Conservation (phyloP, 495 filamentous ascomycete genomes). For the Hyaloscypha variabilis region DNA sequence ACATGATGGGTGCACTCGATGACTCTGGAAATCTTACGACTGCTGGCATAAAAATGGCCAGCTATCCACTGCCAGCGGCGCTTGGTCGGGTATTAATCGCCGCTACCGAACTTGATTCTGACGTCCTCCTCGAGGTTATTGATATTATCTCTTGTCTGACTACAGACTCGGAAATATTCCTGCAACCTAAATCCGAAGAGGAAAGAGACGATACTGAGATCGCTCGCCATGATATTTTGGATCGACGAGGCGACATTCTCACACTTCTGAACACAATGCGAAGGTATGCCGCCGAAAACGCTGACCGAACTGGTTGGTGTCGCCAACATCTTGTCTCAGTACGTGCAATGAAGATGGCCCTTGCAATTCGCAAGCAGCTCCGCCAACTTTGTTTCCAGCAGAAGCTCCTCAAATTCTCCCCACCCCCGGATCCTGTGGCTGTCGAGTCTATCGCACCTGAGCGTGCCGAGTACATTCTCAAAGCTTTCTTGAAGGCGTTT, state of each 20-base stretch:
- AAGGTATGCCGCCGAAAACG: slow-evolving; percentile 72
- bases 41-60: slow-evolving; percentile 75
- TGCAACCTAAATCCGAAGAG: slow-evolving; percentile 80
- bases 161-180: slow-evolving; percentile 82
- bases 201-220: slow-evolving; percentile 74
- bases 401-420: slow-evolving; percentile 42
- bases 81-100: slow-evolving; percentile 84
- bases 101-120: slow-evolving; percentile 65
- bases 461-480: slow-evolving; percentile 61
- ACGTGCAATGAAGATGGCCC: slow-evolving; percentile 74
- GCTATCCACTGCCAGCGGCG: slow-evolving; percentile 78
- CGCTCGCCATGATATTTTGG: slow-evolving; percentile 70
- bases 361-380: slow-evolving; percentile 87
- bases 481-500: slow-evolving; percentile 83
- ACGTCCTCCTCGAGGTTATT: slow-evolving; percentile 81
- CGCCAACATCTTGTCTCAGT: slow-evolving; percentile 75
- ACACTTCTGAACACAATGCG: slow-evolving; percentile 85
- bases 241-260: slow-evolving; percentile 87
- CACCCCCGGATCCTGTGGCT: slow-evolving; percentile 48
- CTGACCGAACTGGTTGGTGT: slow-evolving; percentile 77
- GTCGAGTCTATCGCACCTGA: slow-evolving; percentile 53
- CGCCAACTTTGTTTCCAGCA: slow-evolving; percentile 59
- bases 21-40: slow-evolving; percentile 73
- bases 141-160: slow-evolving; percentile 91
- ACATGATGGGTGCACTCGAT: slow-evolving; percentile 74